phyloP scores from a whole-genome alignment of 768 basidiomycete species.

The Mycena galopus region DNA sequence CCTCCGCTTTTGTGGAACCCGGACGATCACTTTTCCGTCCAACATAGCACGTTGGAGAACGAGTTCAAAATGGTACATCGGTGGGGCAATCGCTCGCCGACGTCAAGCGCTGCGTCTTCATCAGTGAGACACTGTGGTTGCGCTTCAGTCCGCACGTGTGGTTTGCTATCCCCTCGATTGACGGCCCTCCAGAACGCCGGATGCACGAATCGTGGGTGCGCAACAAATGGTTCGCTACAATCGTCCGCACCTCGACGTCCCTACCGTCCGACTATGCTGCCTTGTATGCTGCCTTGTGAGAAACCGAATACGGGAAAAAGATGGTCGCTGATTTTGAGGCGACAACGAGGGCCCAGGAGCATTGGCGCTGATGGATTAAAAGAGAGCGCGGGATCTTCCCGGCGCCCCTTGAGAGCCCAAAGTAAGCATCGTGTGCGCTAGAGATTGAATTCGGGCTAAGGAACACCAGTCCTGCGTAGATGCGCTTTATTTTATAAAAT shows the following conservation, averaged over 20 bases:
- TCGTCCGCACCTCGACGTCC: background rate
- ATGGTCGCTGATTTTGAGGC: background rate
- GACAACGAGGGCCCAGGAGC: background rate
- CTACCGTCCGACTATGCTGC: background rate
- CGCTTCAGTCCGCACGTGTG: background rate
- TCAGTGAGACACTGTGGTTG: constrained; percentile 2
- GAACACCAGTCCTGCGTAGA: background rate
- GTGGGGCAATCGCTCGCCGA: constrained; percentile 1
- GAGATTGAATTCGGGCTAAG: background rate
- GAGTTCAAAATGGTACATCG: background rate
- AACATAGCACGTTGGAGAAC: background rate
- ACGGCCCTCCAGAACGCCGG: background rate
- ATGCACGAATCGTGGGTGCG: constrained; percentile 3
- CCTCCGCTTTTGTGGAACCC: constrained; percentile 3
- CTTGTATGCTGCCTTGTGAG: constrained; percentile 1
- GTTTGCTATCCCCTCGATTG: background rate
- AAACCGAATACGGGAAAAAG: background rate
- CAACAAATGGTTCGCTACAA: background rate
- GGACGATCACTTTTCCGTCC: background rate
- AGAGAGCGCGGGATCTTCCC: background rate
- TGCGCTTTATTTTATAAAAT: background rate
- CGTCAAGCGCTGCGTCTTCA: background rate
- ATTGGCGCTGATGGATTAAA: background rate
- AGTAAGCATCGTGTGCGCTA: background rate
- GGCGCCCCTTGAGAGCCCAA: background rate